Conservation (phyloP, 2,329 filamentous ascomycete genomes). For the Cladosporium sphaerospermum region DNA sequence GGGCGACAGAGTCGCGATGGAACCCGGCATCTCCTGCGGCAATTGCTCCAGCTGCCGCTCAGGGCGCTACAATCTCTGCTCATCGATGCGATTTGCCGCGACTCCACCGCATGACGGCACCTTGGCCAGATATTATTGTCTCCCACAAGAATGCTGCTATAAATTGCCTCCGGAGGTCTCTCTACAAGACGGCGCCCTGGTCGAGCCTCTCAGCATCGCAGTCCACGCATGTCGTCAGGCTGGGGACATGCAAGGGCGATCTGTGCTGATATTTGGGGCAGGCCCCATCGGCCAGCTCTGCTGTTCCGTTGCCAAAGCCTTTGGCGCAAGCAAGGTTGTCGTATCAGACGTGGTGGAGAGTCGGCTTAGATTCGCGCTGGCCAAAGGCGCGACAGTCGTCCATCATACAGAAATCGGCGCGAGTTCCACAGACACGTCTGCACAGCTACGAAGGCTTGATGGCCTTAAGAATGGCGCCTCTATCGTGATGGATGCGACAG, state of each 20-base stretch:
- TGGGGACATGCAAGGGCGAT: slow-evolving; percentile 18
- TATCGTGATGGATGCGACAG: slow-evolving; percentile 72
- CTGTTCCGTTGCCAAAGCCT: slow-evolving; percentile 51
- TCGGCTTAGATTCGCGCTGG: slow-evolving; percentile 50
- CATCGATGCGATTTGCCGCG: slow-evolving; percentile 18
- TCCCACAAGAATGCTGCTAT: slow-evolving; percentile 43
- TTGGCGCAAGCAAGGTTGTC: slow-evolving; percentile 47
- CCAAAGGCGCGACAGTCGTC: slow-evolving; percentile 34
- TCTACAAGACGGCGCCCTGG: slow-evolving; percentile 46
- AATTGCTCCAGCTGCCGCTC: slow-evolving; percentile 19
- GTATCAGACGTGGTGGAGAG: slow-evolving; percentile 38
- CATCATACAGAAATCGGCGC: slow-evolving; percentile 25
- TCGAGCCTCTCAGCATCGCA: slow-evolving; percentile 48
- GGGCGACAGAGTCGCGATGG: slow-evolving; percentile 26
- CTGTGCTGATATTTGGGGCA: slow-evolving; percentile 51
- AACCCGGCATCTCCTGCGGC: slow-evolving; percentile 21
- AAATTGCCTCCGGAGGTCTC: slow-evolving; percentile 38
- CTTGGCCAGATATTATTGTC: slow-evolving; percentile 43
- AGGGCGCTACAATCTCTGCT: slow-evolving; percentile 19
- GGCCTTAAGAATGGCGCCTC: slow-evolving; percentile 53
- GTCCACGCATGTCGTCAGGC: slow-evolving; percentile 34
- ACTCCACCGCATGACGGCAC: slow-evolving; percentile 32
- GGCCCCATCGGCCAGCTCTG: slow-evolving; percentile 56
- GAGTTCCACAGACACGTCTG: slow-evolving; percentile 21
- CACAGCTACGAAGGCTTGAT: slow-evolving; percentile 14